Percentiles rank a stretch among this genome's conserved stretches.
Evolutionary conservation across 208 protist genomes (phyloP).

Genomic region (Tetramitus jugosus): DNA sequence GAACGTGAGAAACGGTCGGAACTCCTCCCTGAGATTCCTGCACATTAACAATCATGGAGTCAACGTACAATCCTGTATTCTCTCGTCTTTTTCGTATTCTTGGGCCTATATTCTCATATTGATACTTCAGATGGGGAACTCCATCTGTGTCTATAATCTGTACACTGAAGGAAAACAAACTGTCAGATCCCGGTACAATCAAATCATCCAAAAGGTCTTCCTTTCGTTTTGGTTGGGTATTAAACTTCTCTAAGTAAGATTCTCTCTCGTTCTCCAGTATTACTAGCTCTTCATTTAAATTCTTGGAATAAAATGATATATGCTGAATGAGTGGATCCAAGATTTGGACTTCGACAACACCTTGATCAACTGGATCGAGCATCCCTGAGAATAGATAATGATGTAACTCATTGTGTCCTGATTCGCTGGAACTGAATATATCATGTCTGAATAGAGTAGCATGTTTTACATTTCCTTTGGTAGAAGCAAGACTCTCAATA

Average conservation of each 20-base stretch:
- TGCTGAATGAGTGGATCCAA: constrained; percentile 22
- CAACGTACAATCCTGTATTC: background rate
- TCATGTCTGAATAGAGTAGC: background rate
- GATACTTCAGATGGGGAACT: background rate
- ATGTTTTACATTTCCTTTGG: background rate
- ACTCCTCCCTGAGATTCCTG: background rate
- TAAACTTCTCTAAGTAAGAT: too few species aligned
- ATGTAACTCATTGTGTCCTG: background rate
- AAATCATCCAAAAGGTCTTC: background rate
- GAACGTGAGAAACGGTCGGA: background rate
- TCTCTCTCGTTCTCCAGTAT: too few species aligned
- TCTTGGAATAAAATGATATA: too few species aligned
- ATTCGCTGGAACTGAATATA: background rate
- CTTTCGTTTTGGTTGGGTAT: too few species aligned
- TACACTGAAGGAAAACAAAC: background rate
- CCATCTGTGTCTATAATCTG: background rate
- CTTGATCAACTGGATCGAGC: background rate
- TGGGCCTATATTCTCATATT: background rate
- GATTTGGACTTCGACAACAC: background rate
- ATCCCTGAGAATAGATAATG: too few species aligned
- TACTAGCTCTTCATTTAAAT: too few species aligned
- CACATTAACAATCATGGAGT: background rate
- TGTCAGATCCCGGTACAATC: background rate
- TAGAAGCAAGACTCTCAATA: background rate
- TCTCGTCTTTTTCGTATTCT: background rate